phyloP scores from a whole-genome alignment of 768 basidiomycete species.

The Russula abietina region DNA sequence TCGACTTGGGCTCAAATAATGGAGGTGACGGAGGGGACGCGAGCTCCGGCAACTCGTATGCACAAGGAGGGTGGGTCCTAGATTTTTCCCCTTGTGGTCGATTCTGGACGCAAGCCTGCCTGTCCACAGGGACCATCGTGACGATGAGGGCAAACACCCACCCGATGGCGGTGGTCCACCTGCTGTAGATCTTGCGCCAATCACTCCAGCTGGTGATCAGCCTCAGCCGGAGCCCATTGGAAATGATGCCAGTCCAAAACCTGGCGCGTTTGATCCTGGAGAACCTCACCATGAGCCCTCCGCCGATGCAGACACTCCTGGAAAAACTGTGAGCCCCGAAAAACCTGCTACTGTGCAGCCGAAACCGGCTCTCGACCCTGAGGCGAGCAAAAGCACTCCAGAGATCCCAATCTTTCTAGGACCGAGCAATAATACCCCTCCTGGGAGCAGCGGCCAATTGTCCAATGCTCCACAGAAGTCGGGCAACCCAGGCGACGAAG shows the following conservation, averaged over 20 bases:
- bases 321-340: not conserved
- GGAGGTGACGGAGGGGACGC: slow-evolving; percentile 25
- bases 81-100: not conserved
- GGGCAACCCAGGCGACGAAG: not conserved
- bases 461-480: not conserved
- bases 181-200: slow-evolving; percentile 13
- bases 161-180: not conserved
- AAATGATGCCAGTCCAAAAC: not conserved
- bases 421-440: slow-evolving; percentile 1
- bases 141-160: not conserved
- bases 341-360: not conserved
- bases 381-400: not conserved
- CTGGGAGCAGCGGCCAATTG: not conserved
- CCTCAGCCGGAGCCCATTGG: not conserved
- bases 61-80: slow-evolving; percentile 14
- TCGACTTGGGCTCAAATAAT: slow-evolving; percentile 15
- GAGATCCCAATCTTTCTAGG: slow-evolving; percentile 13
- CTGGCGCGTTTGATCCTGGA: not conserved
- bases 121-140: slow-evolving; percentile 1
- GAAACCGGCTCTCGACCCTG: not conserved
- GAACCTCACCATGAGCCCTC: not conserved
- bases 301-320: not conserved
- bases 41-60: slow-evolving; percentile 19
- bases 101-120: not conserved
- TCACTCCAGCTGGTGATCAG: not conserved